A percentile compares a stretch with the other conserved stretches of the same genome.
These are phyloP conservation scores for Diplodia corticola DNA, from an alignment of 2,329 filamentous ascomycete species.

Conservation along the genomic window DNA sequence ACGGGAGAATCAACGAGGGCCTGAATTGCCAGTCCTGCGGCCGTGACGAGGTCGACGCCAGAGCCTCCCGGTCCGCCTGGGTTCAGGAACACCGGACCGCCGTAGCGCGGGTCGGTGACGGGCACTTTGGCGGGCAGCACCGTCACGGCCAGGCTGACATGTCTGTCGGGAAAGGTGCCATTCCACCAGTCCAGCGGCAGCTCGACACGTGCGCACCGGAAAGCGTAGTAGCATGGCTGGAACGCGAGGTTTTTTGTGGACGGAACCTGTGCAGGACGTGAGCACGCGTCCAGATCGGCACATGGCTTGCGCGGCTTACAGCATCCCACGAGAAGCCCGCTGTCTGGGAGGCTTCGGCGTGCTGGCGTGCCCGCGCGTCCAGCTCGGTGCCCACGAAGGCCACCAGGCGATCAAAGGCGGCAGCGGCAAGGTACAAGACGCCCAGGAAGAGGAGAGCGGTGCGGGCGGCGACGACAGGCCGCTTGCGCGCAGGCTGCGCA, in stretches of 20 bases:
- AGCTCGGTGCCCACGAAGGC: not conserved
- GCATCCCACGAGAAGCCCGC: conserved; percentile 19
- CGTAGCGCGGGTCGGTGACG: conserved; percentile 41
- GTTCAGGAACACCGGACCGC: conserved; percentile 46
- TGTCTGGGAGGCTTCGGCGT: not conserved
- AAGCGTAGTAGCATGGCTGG: conserved; percentile 33
- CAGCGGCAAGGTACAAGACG: not conserved
- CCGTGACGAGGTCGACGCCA: conserved; percentile 37
- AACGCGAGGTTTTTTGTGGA: conserved; percentile 32
- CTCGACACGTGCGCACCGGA: conserved; percentile 39
- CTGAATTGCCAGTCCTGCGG: conserved; percentile 31
- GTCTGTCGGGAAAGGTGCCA: conserved; percentile 33
- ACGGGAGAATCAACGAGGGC: conserved; percentile 32
- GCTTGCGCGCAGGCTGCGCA: not conserved
- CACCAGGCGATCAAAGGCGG: conserved; percentile 9
- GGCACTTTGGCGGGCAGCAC: conserved; percentile 38
- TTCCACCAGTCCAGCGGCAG: conserved; percentile 42
- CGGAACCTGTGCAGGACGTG: not conserved
- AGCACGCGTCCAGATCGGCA: too few species aligned
- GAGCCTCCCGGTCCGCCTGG: conserved; percentile 48
- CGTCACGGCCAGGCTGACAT: conserved; percentile 35
- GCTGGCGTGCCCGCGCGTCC: conserved; percentile 7
- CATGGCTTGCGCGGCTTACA: conserved; percentile 13
- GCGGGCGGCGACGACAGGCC: not conserved
- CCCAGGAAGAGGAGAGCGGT: not conserved